A percentile compares a stretch with the other conserved stretches of the same genome.
Conservation (phyloP, 169 alveolate species). For the Eimeria tenella region DNA sequence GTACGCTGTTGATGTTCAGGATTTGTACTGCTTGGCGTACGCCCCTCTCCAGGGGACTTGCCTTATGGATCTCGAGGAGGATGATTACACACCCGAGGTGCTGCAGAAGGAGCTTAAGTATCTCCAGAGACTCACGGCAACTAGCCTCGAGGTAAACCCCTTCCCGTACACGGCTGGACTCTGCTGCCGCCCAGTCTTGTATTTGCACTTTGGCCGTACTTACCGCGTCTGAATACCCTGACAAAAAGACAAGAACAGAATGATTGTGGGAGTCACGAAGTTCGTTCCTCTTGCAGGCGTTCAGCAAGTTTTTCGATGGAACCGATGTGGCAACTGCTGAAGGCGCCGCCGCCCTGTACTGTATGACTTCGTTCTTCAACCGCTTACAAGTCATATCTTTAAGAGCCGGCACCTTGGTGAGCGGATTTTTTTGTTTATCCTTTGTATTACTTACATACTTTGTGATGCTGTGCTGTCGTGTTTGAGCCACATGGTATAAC, state of each 20-base stretch:
- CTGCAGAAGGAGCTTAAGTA: slow-evolving; percentile 63
- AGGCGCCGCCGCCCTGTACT: slow-evolving; percentile 61
- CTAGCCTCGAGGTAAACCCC: slow-evolving; percentile 33
- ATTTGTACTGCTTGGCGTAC: slow-evolving; percentile 75
- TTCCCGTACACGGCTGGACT: neutral
- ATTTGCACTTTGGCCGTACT: no score
- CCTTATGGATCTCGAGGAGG: slow-evolving; percentile 60
- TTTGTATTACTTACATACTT: no score
- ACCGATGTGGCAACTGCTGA: slow-evolving; percentile 52
- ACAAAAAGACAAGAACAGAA: neutral
- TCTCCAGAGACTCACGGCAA: slow-evolving; percentile 46
- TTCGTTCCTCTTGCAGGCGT: neutral
- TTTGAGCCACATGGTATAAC: no score
- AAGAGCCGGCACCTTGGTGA: slow-evolving; percentile 75
- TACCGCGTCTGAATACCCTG: neutral
- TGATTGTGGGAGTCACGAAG: neutral
- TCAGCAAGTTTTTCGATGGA: slow-evolving; percentile 64
- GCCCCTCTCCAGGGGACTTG: slow-evolving; percentile 80
- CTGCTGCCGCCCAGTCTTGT: neutral
- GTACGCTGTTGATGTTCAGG: neutral
- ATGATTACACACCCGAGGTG: slow-evolving; percentile 63
- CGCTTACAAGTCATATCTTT: slow-evolving; percentile 69
- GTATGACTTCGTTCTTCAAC: slow-evolving; percentile 78
- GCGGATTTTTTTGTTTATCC: neutral
- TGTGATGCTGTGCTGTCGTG: no score